Base-by-base conservation (phyloP, 768 basidiomycete genomes). In the Postia placenta region DNA sequence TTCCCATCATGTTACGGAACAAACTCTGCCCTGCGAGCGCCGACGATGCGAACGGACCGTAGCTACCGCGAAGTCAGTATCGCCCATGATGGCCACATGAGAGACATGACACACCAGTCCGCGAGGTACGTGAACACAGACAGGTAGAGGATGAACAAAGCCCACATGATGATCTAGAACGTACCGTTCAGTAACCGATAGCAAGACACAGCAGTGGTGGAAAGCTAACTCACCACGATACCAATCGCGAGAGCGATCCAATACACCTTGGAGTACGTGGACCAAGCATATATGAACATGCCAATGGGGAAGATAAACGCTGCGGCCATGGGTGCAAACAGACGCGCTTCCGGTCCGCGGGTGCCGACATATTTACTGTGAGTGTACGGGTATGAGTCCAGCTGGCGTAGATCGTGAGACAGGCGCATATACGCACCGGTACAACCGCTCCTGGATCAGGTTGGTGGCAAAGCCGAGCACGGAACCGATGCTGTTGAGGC, bases 251-350 rank as follows among this genome's bases (percentile, higher is more conserved):
- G 71, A 0, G 66, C 78, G 33, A 83, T 76, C 86, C 87, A 89
- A 47, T 72, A 75, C 2, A 87, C 69, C 12, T 54, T 56, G 0
- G 73, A 48, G 51, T 70, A 77, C 11, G 80, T 76, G 2, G 81
- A 79, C 80, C 84, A 87, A 0, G 81, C 85, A 55, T 81, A 90
- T 24, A 87, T 78, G 64, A 87, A 76, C 75, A 85, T 81, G n/a
- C 75, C 77, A 0, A 63, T 52, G 0, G 84, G 83, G 40, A 83
- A 68, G 11, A 80, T 56, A 36, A 83, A 37, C 0, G 72, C 75
- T 0, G 79, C 80, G 27, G 72, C 60, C 55, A 82, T 82, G 11
- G 81, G 73, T 19, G 69, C 63, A 51, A 75, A 82, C 20, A 87
- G 66, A 11, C 85, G 74, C 5, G 85, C 83, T 65, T 87, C 84